phyloP scores from a whole-genome alignment of 768 basidiomycete genomes.

The Xerocomellus chrysenteron region DNA sequence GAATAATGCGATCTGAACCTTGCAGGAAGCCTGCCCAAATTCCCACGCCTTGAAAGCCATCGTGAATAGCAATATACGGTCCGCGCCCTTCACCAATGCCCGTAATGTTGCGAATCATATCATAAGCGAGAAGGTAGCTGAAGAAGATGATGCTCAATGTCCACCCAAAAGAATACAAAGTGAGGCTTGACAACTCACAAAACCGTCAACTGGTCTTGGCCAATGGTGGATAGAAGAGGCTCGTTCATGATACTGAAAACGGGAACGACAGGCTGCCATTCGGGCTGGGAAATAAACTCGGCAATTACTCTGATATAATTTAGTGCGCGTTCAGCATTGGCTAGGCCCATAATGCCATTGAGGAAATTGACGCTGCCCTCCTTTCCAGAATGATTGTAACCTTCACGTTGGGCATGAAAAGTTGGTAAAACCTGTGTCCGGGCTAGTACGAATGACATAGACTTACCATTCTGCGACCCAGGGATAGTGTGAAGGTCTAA shows the following conservation, averaged over 20 bases:
- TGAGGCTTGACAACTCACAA: slow-evolving; percentile 50
- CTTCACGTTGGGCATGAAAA: slow-evolving; percentile 26
- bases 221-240: slow-evolving; percentile 51
- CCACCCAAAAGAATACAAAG: not conserved
- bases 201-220: slow-evolving; percentile 48
- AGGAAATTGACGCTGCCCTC: slow-evolving; percentile 61
- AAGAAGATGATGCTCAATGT: slow-evolving; percentile 2
- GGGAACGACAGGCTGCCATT: slow-evolving; percentile 62
- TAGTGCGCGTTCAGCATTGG: slow-evolving; percentile 78
- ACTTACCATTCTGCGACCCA: slow-evolving; percentile 71
- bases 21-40: slow-evolving; percentile 50
- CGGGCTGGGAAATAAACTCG: slow-evolving; percentile 80
- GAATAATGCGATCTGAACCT: slow-evolving; percentile 59
- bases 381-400: slow-evolving; percentile 63
- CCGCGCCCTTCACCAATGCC: slow-evolving; percentile 68
- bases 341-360: slow-evolving; percentile 76
- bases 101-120: slow-evolving; percentile 69
- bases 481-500: slow-evolving; percentile 80
- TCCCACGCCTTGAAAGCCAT: slow-evolving; percentile 51
- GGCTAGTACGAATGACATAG: not conserved
- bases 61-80: slow-evolving; percentile 59
- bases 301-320: slow-evolving; percentile 72
- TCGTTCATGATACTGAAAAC: slow-evolving; percentile 69
- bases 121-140: slow-evolving; percentile 58
- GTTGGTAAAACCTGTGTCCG: not conserved